These are phyloP conservation scores for Serpula lacrymans DNA, from an alignment of 768 basidiomycete species.

Conservation along the genomic window DNA sequence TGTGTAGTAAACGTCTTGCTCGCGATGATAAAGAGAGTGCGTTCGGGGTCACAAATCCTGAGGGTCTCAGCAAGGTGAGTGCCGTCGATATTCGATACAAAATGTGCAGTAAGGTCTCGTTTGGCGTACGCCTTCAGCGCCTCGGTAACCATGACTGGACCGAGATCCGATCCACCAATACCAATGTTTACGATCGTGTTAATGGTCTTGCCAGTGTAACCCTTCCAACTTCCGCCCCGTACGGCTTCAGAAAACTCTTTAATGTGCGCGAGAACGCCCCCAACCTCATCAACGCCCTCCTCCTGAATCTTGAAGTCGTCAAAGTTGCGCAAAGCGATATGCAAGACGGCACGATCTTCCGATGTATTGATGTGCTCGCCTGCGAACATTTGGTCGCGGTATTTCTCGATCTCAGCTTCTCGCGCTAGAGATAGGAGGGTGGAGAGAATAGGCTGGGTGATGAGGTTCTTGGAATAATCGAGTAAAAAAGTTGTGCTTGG, in stretches of 20 bases:
- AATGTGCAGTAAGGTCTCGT: slow-evolving; percentile 81
- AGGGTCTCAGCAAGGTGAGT: slow-evolving; percentile 93
- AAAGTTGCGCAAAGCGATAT: slow-evolving; percentile 84
- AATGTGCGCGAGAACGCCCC: slow-evolving; percentile 84
- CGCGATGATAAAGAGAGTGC: slow-evolving; percentile 97
- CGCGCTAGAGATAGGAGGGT: slow-evolving; percentile 75
- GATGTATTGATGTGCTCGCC: slow-evolving; percentile 99
- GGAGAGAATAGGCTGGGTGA: slow-evolving; percentile 80
- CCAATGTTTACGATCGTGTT: slow-evolving; percentile 97
- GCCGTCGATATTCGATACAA: slow-evolving; percentile 98
- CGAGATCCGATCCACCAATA: slow-evolving; percentile 96
- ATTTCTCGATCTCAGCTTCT: slow-evolving; percentile 82
- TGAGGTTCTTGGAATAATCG: slow-evolving; percentile 96
- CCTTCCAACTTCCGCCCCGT: slow-evolving; percentile 88
- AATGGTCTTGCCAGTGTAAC: slow-evolving; percentile 95
- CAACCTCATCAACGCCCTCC: slow-evolving; percentile 78
- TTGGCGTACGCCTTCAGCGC: slow-evolving; percentile 92
- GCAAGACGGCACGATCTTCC: slow-evolving; percentile 94
- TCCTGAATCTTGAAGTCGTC: slow-evolving; percentile 80
- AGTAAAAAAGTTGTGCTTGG: slow-evolving; percentile 79
- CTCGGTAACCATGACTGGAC: slow-evolving; percentile 99
- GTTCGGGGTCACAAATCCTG: slow-evolving; percentile 78
- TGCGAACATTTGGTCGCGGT: slow-evolving; percentile 89
- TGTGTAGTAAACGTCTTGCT: slow-evolving; percentile 99
- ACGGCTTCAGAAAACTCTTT: slow-evolving; percentile 84